Base-by-base conservation (phyloP, 192 early-diverging fungal genomes). In the Gonapodya prolifera region DNA sequence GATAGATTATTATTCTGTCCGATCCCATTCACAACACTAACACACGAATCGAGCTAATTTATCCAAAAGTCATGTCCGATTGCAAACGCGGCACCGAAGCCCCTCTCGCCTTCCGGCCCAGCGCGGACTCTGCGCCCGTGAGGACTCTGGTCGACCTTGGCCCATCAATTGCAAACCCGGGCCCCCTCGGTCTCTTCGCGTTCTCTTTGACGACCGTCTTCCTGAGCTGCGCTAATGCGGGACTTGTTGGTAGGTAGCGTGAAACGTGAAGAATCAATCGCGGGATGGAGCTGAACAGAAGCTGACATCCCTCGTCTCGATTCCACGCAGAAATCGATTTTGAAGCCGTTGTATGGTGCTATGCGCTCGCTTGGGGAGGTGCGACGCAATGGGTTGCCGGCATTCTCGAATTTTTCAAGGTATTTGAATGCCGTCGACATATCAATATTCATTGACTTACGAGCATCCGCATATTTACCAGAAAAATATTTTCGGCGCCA, bases 401-500 rank as follows among this genome's bases (percentile, higher is more conserved):
- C 71, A 92, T 94, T 91, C 93, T 91, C 91, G 91, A 93, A 84
- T 93, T 92, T 73, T 61, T 61, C 45, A 61, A 61, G 23, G 45
- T 61, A 23, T n/a, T n/a, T n/a, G n/a, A n/a, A n/a, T n/a, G n/a
- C n/a, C n/a, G n/a, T n/a, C n/a, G n/a, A n/a, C n/a, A n/a, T n/a
- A n/a, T n/a, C n/a, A n/a, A n/a, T n/a, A n/a, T n/a, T n/a, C n/a
- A n/a, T n/a, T n/a, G n/a, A n/a, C n/a, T n/a, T n/a, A n/a, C n/a
- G n/a, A n/a, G n/a, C n/a, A n/a, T n/a, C n/a, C n/a, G n/a, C n/a
- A n/a, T n/a, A n/a, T n/a, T n/a, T n/a, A n/a, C 45, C 45, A 61
- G 45, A 89, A 91, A 71, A 94, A 94, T 79, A 92, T 91, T 2
- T 93, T 94, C 85, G 92, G 92, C 79, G 92, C 92, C 76, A 93